These are phyloP conservation scores for Castanospermum australe DNA, from an alignment of 306 rosid genomes.

Conservation along the genomic window DNA sequence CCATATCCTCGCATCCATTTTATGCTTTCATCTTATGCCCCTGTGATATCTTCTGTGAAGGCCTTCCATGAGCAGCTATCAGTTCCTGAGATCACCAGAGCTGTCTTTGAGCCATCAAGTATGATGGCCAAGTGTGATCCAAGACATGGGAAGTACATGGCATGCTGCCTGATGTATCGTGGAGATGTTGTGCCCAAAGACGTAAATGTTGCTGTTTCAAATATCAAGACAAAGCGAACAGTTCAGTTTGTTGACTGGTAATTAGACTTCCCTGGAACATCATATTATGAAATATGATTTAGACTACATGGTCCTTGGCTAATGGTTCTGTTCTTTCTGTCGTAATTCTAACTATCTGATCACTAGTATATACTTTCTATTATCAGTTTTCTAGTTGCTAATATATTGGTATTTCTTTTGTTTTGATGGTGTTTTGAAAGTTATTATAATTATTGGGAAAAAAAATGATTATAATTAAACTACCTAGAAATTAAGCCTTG, in stretches of 20 bases:
- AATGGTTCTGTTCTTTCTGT: neutral
- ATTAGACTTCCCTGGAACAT: neutral
- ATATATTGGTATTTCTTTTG: neutral
- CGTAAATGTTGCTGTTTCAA: conserved; percentile 62
- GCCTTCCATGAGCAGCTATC: conserved; percentile 70
- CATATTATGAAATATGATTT: neutral
- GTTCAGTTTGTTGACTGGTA: conserved; percentile 85
- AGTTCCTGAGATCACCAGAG: conserved; percentile 72
- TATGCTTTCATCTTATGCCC: conserved; percentile 80
- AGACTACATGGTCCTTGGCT: neutral
- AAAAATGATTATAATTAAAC: neutral
- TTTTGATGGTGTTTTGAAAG: neutral
- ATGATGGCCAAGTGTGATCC: conserved; percentile 90
- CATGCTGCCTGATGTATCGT: conserved; percentile 81
- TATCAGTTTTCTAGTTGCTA: neutral
- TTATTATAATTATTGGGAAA: no score
- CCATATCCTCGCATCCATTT: conserved; percentile 85
- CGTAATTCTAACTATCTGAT: neutral
- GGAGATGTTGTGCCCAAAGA: conserved; percentile 82
- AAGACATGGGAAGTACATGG: conserved; percentile 83
- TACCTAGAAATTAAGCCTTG: neutral
- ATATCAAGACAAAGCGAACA: conserved; percentile 65
- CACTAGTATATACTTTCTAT: neutral
- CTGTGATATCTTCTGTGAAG: conserved; percentile 65
- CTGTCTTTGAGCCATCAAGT: conserved; percentile 74